These are phyloP conservation scores for Phytopythium litorale DNA, from an alignment of 352 stramenopile genomes.

Conservation along the genomic window DNA sequence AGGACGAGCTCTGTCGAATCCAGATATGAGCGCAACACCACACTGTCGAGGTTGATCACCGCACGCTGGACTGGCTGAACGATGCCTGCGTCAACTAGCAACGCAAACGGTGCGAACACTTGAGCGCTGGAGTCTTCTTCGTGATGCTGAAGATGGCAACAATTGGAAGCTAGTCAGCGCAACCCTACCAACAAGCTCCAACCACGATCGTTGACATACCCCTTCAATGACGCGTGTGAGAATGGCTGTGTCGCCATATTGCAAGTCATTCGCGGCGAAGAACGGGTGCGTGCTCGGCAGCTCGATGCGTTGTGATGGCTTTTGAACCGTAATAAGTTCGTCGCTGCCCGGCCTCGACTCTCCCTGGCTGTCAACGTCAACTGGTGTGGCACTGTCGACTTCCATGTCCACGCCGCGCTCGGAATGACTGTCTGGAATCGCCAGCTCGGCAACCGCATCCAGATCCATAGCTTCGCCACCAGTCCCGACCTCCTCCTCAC, in stretches of 20 bases:
- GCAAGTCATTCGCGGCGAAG: neutral
- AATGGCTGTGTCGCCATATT: neutral
- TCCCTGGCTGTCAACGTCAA: neutral
- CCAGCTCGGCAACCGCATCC: neutral
- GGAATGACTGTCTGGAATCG: neutral
- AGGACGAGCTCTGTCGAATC: slow-evolving; percentile 33
- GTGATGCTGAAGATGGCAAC: neutral
- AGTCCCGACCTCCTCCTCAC: neutral
- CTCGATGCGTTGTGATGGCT: neutral
- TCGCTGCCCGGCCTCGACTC: neutral
- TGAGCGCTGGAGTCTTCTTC: slow-evolving; percentile 1
- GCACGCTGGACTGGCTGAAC: slow-evolving; percentile 34
- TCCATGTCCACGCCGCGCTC: neutral
- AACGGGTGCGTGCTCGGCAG: neutral
- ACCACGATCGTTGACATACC: neutral
- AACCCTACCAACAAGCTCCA: neutral
- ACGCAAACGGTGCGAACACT: slow-evolving; percentile 34
- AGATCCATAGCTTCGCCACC: neutral
- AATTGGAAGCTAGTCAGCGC: neutral
- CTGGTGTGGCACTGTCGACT: neutral
- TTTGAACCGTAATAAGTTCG: neutral
- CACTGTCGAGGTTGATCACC: slow-evolving; percentile 35
- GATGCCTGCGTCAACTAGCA: slow-evolving; percentile 38
- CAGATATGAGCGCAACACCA: slow-evolving; percentile 41
- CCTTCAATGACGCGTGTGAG: slow-evolving; percentile 2